These are phyloP conservation scores for Blastomyces percursus DNA, from an alignment of 2,329 filamentous ascomycete genomes.

Conservation along the genomic window DNA sequence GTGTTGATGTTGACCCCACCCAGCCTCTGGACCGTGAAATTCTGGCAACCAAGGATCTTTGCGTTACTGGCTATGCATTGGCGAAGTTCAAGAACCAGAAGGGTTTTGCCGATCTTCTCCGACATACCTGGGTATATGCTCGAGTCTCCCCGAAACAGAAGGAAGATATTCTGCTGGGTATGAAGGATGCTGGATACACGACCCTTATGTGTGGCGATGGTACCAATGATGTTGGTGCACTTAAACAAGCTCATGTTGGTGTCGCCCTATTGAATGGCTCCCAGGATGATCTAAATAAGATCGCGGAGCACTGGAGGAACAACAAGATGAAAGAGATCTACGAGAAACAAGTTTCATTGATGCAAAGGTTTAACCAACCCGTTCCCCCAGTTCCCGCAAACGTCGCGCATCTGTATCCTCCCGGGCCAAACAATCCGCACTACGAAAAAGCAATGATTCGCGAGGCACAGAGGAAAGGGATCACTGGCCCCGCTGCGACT, in stretches of 20 bases:
- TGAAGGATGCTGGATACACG: conserved; percentile 95
- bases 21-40: conserved; percentile 73
- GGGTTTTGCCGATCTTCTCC: conserved; percentile 65
- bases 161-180: conserved; percentile 91
- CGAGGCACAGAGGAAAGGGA: conserved; percentile 67
- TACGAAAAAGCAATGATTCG: conserved; percentile 84
- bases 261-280: conserved; percentile 93
- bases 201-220: conserved; percentile 98
- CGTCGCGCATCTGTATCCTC: conserved; percentile 90
- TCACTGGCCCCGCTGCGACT: conserved; percentile 41
- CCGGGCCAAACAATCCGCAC: conserved; percentile 83
- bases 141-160: conserved; percentile 98
- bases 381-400: conserved; percentile 79
- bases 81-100: conserved; percentile 74
- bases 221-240: conserved; percentile 92
- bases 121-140: conserved; percentile 94
- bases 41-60: conserved; percentile 76
- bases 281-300: conserved; percentile 77
- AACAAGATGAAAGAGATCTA: conserved; percentile 98
- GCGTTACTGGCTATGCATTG: conserved; percentile 88
- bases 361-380: conserved; percentile 92
- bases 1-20: conserved; percentile 72
- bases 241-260: conserved; percentile 97
- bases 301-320: conserved; percentile 84
- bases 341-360: conserved; percentile 85